Evolutionary conservation across 495 filamentous ascomycete species (phyloP), one percentile per base, ranked within the genome.

Genomic region (Cairneyella variabilis): DNA sequence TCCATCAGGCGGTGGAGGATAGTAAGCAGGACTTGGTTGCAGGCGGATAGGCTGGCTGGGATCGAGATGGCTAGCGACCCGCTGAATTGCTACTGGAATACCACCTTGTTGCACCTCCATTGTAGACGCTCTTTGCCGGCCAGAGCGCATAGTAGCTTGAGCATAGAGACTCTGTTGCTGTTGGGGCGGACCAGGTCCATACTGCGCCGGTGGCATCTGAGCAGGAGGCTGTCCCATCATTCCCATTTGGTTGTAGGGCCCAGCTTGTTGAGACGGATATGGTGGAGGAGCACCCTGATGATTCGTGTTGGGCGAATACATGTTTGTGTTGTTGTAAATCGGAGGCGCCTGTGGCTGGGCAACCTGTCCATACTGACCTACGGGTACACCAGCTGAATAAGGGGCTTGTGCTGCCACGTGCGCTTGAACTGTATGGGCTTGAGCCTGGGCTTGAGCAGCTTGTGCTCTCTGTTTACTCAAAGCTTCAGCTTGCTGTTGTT

Each of bases 21-120:
- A 97, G 68, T 99, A 99, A 7, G 95, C 95, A 2, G 95, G 95
- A 53, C 90, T 96, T 5, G 95, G 95, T 64, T 99, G 95, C 34
- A 96, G 68, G 39, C 95, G 78, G 63, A 99, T 97, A 0, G 95
- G 95, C 28, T 91, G 89, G 53, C 82, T 97, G 4, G 95, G 95
- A 64, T 99, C 92, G 44, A 99, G 83, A 67, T 97, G 93, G 64
- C 90, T 95, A 10, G 91, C 91, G n/a, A 97, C 93, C 52, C 95
- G 76, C 65, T 99, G 95, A 48, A 99, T 91, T 0, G 91, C 84
- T 9, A 89, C 80, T 0, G 95, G 95, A 48, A 99, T 92, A 6
- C 93, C 92, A 50, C 85, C 87, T 63, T 88, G 85, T 61, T 95
- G 88, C 54, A 91, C 89, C 64, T 97, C 92, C 83, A 97, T 90